phyloP scores from a whole-genome alignment of 192 early-diverging fungal genomes.

The Linnemannia schmuckeri region DNA sequence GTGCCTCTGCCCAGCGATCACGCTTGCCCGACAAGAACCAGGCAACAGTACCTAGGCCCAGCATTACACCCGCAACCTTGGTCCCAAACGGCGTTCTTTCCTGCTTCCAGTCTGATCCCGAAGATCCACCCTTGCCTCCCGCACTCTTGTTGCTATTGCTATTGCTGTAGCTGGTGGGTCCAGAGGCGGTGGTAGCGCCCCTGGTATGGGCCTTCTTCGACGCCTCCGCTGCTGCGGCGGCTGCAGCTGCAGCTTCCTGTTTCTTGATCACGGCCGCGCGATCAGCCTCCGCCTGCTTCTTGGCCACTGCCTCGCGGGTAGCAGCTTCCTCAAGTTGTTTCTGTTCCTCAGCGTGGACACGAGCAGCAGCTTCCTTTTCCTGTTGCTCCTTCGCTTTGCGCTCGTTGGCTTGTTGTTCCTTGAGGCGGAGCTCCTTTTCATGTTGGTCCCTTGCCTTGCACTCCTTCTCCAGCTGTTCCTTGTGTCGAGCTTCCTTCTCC shows the following conservation, averaged over 20 bases:
- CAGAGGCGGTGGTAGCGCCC: not conserved
- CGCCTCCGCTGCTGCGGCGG: not conserved
- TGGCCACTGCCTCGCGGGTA: not conserved
- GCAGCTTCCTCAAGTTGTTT: not conserved
- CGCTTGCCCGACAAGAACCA: conserved; percentile 54
- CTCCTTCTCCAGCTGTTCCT: conserved; percentile 34
- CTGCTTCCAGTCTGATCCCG: not conserved
- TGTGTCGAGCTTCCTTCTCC: conserved; percentile 12
- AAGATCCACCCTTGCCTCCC: not conserved
- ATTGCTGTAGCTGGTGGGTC: not conserved
- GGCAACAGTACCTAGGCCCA: conserved; percentile 33
- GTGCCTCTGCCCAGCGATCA: conserved; percentile 19
- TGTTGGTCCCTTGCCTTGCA: conserved; percentile 6
- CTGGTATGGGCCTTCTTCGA: conserved; percentile 1
- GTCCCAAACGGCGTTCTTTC: conserved; percentile 41
- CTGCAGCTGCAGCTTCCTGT: not conserved
- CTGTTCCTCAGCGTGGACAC: not conserved
- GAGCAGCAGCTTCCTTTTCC: conserved; percentile 9
- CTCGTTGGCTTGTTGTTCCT: conserved; percentile 44
- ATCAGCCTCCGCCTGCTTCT: not conserved
- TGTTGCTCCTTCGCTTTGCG: conserved; percentile 6
- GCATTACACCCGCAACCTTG: not conserved
- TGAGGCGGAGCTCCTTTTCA: conserved; percentile 22
- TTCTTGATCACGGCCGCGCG: not conserved
- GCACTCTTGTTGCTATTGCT: not conserved